Conservation (phyloP, 441 rosid genomes). For the Populus hybrid region DNA sequence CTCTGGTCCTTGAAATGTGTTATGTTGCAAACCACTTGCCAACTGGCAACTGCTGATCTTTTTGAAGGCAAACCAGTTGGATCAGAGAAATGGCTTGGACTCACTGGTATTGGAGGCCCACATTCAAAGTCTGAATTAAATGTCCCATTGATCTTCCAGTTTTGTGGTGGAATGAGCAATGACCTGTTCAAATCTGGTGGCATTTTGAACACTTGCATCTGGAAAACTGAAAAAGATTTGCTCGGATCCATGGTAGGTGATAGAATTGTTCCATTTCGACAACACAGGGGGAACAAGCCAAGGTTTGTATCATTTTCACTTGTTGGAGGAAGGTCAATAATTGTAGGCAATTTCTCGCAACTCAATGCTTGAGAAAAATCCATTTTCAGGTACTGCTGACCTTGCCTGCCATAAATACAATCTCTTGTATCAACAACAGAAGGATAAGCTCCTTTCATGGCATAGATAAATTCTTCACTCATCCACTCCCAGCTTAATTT, state of each 20-base stretch:
- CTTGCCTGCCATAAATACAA: slow-evolving; percentile 70
- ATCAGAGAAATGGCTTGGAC: slow-evolving; percentile 61
- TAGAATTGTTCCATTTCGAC: slow-evolving; percentile 81
- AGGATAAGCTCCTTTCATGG: slow-evolving; percentile 86
- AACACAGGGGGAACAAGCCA: slow-evolving; percentile 71
- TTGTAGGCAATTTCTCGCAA: slow-evolving; percentile 67
- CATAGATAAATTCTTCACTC: slow-evolving; percentile 63
- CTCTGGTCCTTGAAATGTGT: slow-evolving; percentile 42
- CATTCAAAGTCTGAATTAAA: slow-evolving; percentile 70
- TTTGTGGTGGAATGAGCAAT: slow-evolving; percentile 59
- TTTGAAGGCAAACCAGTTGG: slow-evolving; percentile 56
- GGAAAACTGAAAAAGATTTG: slow-evolving; percentile 64
- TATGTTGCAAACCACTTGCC: slow-evolving; percentile 91
- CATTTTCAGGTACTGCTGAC: slow-evolving; percentile 31
- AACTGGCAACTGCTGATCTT: slow-evolving; percentile 59
- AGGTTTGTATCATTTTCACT: slow-evolving; percentile 62
- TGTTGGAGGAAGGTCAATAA: slow-evolving; percentile 74
- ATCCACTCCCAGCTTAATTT: slow-evolving; percentile 82
- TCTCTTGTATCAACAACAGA: slow-evolving; percentile 51
- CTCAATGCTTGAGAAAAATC: slow-evolving; percentile 69
- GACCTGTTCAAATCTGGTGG: slow-evolving; percentile 77
- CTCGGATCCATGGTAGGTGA: slow-evolving; percentile 67
- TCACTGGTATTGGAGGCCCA: slow-evolving; percentile 71
- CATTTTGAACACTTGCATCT: slow-evolving; percentile 83
- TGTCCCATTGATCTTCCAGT: slow-evolving; percentile 72